Base-by-base conservation (phyloP, 371 early-diverging fungal species). In the Nosema muscidifuracis region DNA sequence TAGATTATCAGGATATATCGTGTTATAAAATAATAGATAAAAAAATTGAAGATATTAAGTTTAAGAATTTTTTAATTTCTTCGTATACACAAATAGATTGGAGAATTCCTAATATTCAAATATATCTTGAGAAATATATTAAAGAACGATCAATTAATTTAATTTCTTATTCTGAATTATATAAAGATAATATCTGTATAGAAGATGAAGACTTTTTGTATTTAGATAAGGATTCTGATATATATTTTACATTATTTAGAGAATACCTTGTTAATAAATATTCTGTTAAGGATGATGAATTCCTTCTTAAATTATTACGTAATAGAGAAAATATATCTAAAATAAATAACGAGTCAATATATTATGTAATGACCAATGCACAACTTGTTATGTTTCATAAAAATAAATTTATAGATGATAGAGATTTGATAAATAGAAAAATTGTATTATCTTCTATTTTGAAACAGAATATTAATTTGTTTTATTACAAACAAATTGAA, bases 351-450 rank as follows among this genome's bases (percentile, higher is more conserved):
- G 79, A 82, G 51, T 69, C 77, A 20, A 68, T 76, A 0, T 55
- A 75, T 20, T 80, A 79, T 71, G 58, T 81, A 20, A 40, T 81
- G 57, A 78, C 77, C n/a, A 73, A 80, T 40, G 57, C 57, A 20
- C 79, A 81, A 64, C 30, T 82, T 1, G 13, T 57, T 18, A 47
- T 34, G 16, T 43, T 81, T 6, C 9, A 75, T 24, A 55, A 70
- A 43, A 9, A 47, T 7, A 64, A 33, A 40, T 81, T 81, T 24
- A 58, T 7, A 9, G 71, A 75, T 31, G 64, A 60, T 10, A 67
- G 72, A 22, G 71, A 78, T 22, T 34, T 77, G n/a, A 56, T 53
- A 40, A 40, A 42, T 13, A 33, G 62, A 0, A 38, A 81, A 1
- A 34, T 30, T 16, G 69, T 62, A 38, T 53, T 77, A 9, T 77